Conservation (phyloP, 1,284 basidiomycete species). For the Ceratobasidium sp. region DNA sequence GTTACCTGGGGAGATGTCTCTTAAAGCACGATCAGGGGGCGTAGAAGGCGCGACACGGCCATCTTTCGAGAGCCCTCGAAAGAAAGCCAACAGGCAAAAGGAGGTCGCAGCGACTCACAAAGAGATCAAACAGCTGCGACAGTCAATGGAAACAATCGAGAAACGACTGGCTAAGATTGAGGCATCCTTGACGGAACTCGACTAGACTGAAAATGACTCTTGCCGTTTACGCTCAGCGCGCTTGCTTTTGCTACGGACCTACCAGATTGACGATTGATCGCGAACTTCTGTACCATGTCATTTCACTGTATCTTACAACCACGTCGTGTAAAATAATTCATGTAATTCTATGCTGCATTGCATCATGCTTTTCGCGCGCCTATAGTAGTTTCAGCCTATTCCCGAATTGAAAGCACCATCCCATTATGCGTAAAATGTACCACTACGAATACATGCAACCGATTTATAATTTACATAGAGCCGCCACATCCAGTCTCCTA, state of each 20-base stretch:
- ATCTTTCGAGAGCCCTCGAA: conserved; percentile 9
- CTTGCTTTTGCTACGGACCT: background rate
- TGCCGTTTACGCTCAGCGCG: background rate
- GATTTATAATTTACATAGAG: background rate
- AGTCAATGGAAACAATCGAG: conserved; percentile 68
- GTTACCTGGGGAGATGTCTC: conserved; percentile 65
- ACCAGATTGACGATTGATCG: too few relatives aligned
- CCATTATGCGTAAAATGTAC: too few relatives aligned
- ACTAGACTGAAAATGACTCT: background rate
- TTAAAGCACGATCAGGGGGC: conserved; percentile 51
- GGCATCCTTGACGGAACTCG: conserved; percentile 46
- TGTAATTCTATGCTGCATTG: background rate
- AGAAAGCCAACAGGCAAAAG: conserved; percentile 42
- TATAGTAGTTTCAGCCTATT: too few relatives aligned
- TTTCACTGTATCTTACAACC: conserved; percentile 20
- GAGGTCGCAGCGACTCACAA: conserved; percentile 56
- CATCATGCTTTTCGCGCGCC: too few relatives aligned
- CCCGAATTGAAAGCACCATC: too few relatives aligned
- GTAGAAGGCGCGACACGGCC: background rate
- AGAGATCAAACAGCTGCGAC: conserved; percentile 64
- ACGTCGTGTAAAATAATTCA: conserved; percentile 25
- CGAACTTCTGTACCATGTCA: background rate
- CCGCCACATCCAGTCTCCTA: background rate
- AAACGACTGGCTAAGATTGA: conserved; percentile 62
- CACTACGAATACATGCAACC: background rate